Evolutionary conservation across 495 filamentous ascomycete species (phyloP).

Genomic region (Penicilliopsis zonata): DNA sequence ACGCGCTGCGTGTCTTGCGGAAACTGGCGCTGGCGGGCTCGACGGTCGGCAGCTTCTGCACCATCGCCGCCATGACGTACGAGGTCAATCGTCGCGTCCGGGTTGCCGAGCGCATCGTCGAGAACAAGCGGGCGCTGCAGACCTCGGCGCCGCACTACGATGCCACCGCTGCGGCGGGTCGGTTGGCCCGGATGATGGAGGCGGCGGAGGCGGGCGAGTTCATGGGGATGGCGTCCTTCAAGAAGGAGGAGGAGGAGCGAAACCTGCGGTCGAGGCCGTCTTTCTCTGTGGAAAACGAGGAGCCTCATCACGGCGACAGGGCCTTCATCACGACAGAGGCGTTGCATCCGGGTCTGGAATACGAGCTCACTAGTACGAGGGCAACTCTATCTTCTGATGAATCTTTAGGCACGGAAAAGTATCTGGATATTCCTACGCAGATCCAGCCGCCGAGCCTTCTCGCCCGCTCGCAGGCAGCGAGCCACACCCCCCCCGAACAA

Average conservation of each 20-base stretch:
- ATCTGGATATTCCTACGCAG: too few relatives aligned
- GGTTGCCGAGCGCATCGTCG: constrained; percentile 29
- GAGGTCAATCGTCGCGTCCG: constrained; percentile 29
- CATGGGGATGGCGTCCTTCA: constrained; percentile 25
- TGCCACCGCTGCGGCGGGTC: constrained; percentile 28
- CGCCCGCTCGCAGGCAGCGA: too few relatives aligned
- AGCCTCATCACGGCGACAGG: too few relatives aligned
- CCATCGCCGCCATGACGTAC: constrained; percentile 29
- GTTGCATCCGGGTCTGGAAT: too few relatives aligned
- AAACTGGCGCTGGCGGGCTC: constrained; percentile 31
- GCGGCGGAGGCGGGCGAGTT: constrained; percentile 32
- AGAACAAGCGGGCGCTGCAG: constrained; percentile 32
- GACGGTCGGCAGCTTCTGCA: constrained; percentile 28
- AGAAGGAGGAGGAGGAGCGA: constrained; percentile 13
- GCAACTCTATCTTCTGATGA: too few relatives aligned
- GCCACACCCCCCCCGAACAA: too few relatives aligned
- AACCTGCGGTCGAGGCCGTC: constrained; percentile 3
- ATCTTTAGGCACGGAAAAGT: too few relatives aligned
- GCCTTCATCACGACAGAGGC: too few relatives aligned
- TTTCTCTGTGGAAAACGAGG: not conserved
- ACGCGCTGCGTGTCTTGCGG: constrained; percentile 33
- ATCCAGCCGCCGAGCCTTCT: too few relatives aligned
- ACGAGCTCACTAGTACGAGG: too few relatives aligned
- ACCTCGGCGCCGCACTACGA: constrained; percentile 33
- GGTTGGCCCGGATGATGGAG: constrained; percentile 28